Base-by-base conservation (phyloP, 345 rosid species). In the Clarkia xantiana region DNA sequence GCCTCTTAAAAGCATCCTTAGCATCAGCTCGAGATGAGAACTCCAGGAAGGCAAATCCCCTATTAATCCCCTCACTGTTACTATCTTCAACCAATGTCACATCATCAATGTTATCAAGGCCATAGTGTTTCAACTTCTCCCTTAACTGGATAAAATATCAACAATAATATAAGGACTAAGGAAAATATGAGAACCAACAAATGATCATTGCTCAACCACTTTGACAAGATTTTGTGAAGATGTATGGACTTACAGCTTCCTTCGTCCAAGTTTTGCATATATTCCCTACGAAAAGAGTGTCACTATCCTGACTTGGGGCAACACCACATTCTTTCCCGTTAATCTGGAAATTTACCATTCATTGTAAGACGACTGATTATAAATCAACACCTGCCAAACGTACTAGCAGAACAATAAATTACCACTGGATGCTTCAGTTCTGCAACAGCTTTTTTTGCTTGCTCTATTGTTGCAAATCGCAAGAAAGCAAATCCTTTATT, bases 11-110 rank as follows among this genome's bases (percentile, higher is more conserved):
- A 65, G 86, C 94, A 67, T 84, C 95, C 95, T 76, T 80, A 14
- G 96, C 90, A 53, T 91, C 96, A 43, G 90, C 76, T 57, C 86
- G 98, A 64, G 90, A 82, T 51, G 89, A 70, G 65, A 91, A 86
- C 57, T 91, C 96, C 77, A 91, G 55, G 70, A 91, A 91, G 11
- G 96, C 98, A 78, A 81, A 91, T n/a, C 98, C 98, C 52, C 96
- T 70, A 64, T 91, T 91, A 90, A 79, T 76, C 65, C 88, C 95
- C 47, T 56, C 77, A 34, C 72, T 78, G 84, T 84, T 81, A 63
- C 67, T 74, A 67, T 91, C 98, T 66, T 86, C 98, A 42, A 91
- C 98, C 74, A 91, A 71, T 15, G 95, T 74, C 70, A 91, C 62
- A 45, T 81, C 98, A 56, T 91, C 94, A 74, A 82, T 74, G 74